Evolutionary conservation across 2,329 filamentous ascomycete species (phyloP), one percentile per base, ranked within the genome.

Genomic region (Cladosporium cucumerinum): DNA sequence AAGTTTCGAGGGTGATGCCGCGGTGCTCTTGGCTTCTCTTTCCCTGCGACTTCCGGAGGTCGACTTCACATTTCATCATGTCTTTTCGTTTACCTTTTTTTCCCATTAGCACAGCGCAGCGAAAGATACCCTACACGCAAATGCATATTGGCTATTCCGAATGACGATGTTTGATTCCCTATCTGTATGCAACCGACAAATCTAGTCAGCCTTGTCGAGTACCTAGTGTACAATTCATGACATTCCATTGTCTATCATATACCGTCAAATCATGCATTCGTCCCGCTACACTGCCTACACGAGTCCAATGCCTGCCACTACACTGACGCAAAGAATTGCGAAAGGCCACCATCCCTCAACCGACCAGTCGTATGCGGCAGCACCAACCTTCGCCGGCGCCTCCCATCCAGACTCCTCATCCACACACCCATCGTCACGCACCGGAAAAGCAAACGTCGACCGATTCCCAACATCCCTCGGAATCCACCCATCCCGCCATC

Each of bases 401-500:
- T 49, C 26, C 28, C 34, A 64, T 23, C 28, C 57, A 54, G 54
- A 64, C 18, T 46, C 54, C 18, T 30, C 30, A 59, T 64, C 62
- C 23, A 64, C 62, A 46, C 62, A 64, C 10, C 62, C 62, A 39
- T 52, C 36, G 8, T 52, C 43, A 6, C 58, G 34, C 5, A 71
- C 43, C 3, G 70, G 70, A 46, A 68, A 71, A 12, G 43, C 64
- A 57, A 67, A 70, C 11, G 67, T 70, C 11, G 62, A 65, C 26
- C 59, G 32, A 39, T 71, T 62, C 14, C 63, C 62, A 39, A 70
- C 61, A 55, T 70, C 66, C 16, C 30, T 51, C 2, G 69, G 69
- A 61, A 71, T 70, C 59, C 68, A 71, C 1, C 65, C 64, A 12
- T 68, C 55, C 11, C 36, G n/a, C 46, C 69, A 23, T 4, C 69